A percentile compares a stretch with the other conserved stretches of the same genome.
phyloP scores from a whole-genome alignment of 2,329 filamentous ascomycete species.

The Onygena corvina region DNA sequence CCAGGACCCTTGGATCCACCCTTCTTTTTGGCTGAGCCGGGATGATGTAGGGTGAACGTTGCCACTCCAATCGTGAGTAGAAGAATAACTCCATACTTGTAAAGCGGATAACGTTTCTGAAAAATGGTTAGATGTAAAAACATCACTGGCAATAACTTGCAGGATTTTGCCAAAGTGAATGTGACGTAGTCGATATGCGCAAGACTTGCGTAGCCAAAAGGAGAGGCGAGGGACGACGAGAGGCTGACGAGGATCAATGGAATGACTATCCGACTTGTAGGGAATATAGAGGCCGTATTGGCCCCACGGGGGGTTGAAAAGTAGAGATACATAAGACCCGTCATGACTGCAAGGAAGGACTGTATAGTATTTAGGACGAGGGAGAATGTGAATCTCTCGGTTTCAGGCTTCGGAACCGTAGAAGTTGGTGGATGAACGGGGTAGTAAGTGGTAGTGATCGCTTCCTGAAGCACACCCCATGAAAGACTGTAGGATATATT shows the following conservation, averaged over 20 bases:
- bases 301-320: conserved; percentile 47
- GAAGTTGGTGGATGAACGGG: conserved; percentile 45
- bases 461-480: conserved; percentile 94
- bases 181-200: conserved; percentile 96
- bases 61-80: conserved; percentile 87
- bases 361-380: conserved; percentile 95
- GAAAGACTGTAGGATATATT: conserved; percentile 51
- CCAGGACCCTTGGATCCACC: conserved; percentile 41
- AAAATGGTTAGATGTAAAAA: conserved; percentile 88
- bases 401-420: conserved; percentile 26
- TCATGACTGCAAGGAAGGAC: conserved; percentile 72
- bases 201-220: conserved; percentile 86
- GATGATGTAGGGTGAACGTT: conserved; percentile 80
- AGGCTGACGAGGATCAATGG: conserved; percentile 77
- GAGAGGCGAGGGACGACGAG: conserved; percentile 79
- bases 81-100: conserved; percentile 90
- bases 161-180: conserved; percentile 92
- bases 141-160: conserved; percentile 99
- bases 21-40: conserved; percentile 49
- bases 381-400: conserved; percentile 77
- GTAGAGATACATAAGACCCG: conserved; percentile 69
- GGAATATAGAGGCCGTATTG: conserved; percentile 52
- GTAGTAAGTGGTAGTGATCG: conserved; percentile 87
- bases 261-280: conserved; percentile 57
- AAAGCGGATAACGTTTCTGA: conserved; percentile 74